Evolutionary conservation across 2,329 filamentous ascomycete species (phyloP).

Genomic region (Chrysoporthe puriensis): DNA sequence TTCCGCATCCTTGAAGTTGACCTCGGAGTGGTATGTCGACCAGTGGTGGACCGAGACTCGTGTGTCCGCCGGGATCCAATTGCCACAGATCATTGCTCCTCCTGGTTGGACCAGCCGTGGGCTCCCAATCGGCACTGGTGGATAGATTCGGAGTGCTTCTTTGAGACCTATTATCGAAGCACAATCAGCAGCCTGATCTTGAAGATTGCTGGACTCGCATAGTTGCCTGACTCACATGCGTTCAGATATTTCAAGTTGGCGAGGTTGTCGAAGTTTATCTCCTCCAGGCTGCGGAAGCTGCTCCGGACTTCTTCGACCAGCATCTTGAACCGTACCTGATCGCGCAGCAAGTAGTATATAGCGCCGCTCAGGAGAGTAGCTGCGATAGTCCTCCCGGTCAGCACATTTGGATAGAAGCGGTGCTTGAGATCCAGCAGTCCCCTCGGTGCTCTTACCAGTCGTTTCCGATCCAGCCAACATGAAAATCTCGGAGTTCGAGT

Average conservation of each 20-base stretch:
- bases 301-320: slow-evolving; percentile 36
- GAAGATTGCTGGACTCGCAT: too few species aligned
- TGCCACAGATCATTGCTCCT: slow-evolving; percentile 23
- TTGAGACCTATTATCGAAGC: slow-evolving; percentile 23
- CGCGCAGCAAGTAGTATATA: slow-evolving; percentile 1
- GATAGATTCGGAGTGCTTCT: slow-evolving; percentile 34
- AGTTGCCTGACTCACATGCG: slow-evolving; percentile 25
- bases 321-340: slow-evolving; percentile 13
- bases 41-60: slow-evolving; percentile 14
- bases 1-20: slow-evolving; percentile 13
- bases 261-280: slow-evolving; percentile 36
- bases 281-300: slow-evolving; percentile 32
- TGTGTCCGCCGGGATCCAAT: slow-evolving; percentile 13
- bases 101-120: slow-evolving; percentile 34
- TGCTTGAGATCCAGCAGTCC: slow-evolving; percentile 33
- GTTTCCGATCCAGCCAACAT: slow-evolving; percentile 33
- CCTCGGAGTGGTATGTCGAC: slow-evolving; percentile 3
- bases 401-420: neutral
- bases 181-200: neutral
- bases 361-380: slow-evolving; percentile 16
- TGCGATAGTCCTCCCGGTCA: neutral
- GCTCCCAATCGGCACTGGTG: slow-evolving; percentile 31
- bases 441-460: slow-evolving; percentile 40
- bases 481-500: slow-evolving; percentile 29
- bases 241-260: slow-evolving; percentile 34